phyloP scores from a whole-genome alignment of 352 stramenopile genomes.

The Phytophthora litchii region DNA sequence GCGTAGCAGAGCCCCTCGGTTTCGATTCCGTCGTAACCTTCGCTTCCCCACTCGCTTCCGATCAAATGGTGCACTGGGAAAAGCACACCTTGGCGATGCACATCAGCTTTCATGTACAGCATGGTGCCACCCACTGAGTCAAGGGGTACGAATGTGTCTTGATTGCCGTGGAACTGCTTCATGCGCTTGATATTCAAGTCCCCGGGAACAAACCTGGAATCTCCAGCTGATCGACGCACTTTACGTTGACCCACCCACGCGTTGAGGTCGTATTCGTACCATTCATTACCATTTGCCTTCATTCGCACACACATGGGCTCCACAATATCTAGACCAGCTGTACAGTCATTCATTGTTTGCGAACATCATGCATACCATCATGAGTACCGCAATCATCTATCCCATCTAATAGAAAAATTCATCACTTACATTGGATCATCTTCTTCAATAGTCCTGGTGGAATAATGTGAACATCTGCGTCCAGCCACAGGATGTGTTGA shows the following conservation, averaged over 20 bases:
- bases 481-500: conserved; percentile 45
- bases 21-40: conserved; percentile 60
- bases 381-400: no score
- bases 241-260: conserved; percentile 29
- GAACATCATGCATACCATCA: no score
- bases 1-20: conserved; percentile 52
- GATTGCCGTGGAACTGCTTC: conserved; percentile 18
- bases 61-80: conserved; percentile 53
- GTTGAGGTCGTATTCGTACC: conserved; percentile 36
- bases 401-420: no score
- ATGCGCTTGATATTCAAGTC: conserved; percentile 23
- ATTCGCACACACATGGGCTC: conserved; percentile 34
- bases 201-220: conserved; percentile 22
- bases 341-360: no score
- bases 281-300: conserved; percentile 18
- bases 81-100: conserved; percentile 52
- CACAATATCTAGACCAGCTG: conserved; percentile 31
- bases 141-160: conserved; percentile 28
- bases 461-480: conserved; percentile 39
- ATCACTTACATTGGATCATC: conserved; percentile 35
- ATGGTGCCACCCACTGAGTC: conserved; percentile 59
- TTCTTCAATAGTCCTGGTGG: conserved; percentile 31
- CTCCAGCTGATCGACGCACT: conserved; percentile 9
- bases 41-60: conserved; percentile 41
- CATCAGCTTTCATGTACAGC: conserved; percentile 51